Evolutionary conservation across 2,329 filamentous ascomycete species (phyloP).

Genomic region (Ascochyta pisi): DNA sequence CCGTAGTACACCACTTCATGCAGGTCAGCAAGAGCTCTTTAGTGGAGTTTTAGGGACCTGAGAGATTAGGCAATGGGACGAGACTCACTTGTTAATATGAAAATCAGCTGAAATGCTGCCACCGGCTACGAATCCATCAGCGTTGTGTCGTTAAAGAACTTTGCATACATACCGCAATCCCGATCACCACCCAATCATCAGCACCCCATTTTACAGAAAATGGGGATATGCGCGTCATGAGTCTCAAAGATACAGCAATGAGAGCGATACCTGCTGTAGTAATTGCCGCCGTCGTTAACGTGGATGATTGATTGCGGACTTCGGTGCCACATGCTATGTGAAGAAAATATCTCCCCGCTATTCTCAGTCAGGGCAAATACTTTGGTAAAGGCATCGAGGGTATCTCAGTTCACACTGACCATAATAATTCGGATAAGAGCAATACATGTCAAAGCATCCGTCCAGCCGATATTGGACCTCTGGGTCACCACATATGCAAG

Average conservation of each 20-base stretch:
- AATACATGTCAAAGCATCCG: background rate
- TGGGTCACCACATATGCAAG: background rate
- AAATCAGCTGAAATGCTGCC: background rate
- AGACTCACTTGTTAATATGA: background rate
- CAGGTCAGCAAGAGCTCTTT: background rate
- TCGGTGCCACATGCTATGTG: background rate
- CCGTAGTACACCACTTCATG: background rate
- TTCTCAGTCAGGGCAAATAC: background rate
- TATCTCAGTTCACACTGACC: background rate
- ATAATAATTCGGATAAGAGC: conserved; percentile 1
- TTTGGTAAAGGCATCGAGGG: background rate
- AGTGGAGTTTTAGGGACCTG: background rate
- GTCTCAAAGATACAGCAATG: background rate
- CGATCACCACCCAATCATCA: background rate
- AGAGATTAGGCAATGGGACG: background rate
- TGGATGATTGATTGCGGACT: background rate
- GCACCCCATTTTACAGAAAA: background rate
- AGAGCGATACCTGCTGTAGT: background rate
- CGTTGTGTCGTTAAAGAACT: background rate
- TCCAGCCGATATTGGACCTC: background rate
- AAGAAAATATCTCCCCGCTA: background rate
- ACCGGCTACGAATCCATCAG: background rate
- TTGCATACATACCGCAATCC: background rate
- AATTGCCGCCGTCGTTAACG: background rate
- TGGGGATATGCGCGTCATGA: background rate